Evolutionary conservation across 1,139 yeast genomes (phyloP).

Genomic region (Geotrichum candidum): DNA sequence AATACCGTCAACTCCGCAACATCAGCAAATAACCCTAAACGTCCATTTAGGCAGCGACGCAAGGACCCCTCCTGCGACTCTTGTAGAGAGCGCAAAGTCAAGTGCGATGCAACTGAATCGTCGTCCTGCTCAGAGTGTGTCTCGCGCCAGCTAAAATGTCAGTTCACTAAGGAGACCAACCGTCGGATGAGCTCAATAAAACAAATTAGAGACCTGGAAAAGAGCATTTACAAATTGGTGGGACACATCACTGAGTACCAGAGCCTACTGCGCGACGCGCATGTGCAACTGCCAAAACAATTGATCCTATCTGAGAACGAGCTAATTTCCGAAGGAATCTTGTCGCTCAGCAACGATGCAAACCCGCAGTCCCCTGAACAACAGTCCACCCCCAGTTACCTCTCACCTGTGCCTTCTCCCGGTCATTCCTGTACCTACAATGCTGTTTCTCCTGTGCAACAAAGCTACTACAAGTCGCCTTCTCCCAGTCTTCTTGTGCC

Average conservation of each 20-base stretch:
- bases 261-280: slow-evolving; percentile 17
- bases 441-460: neutral
- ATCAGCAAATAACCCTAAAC: slow-evolving; percentile 17
- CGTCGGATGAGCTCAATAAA: slow-evolving; percentile 27
- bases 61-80: slow-evolving; percentile 35
- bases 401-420: slow-evolving; percentile 2
- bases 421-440: neutral
- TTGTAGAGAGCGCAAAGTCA: slow-evolving; percentile 33
- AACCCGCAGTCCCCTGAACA: slow-evolving; percentile 5
- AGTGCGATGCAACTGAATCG: slow-evolving; percentile 32
- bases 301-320: slow-evolving; percentile 20
- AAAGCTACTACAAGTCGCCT: slow-evolving; percentile 7
- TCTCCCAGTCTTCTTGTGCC: neutral
- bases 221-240: slow-evolving; percentile 19
- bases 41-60: slow-evolving; percentile 30
- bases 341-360: neutral
- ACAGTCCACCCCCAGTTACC: neutral
- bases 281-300: slow-evolving; percentile 24
- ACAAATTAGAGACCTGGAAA: slow-evolving; percentile 24
- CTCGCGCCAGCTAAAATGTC: slow-evolving; percentile 30
- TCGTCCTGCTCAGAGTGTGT: slow-evolving; percentile 31
- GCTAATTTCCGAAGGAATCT: slow-evolving; percentile 2
- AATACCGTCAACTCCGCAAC: neutral
- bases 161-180: slow-evolving; percentile 30
- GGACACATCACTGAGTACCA: slow-evolving; percentile 20